Conservation (phyloP, 2,329 filamentous ascomycete genomes). For the Coniochaeta ligniaria region DNA sequence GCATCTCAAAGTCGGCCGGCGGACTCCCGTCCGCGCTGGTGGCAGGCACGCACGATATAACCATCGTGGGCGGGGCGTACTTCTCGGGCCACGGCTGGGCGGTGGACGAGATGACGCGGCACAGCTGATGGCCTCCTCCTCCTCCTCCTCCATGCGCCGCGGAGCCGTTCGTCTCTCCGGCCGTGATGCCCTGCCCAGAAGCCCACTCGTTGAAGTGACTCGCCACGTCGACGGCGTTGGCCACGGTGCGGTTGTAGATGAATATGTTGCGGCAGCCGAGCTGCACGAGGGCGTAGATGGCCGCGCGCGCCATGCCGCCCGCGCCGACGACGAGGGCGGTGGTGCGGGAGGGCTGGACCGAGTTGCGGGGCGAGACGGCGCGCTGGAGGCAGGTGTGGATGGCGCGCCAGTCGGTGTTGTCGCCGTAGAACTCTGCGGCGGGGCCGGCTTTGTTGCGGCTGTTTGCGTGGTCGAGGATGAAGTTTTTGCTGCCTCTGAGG, state of each 20-base stretch:
- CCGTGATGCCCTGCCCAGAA: slow-evolving; percentile 19
- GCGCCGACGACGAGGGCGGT: slow-evolving; percentile 53
- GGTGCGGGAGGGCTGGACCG: slow-evolving; percentile 43
- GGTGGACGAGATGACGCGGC: slow-evolving; percentile 50
- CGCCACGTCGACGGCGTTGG: slow-evolving; percentile 55
- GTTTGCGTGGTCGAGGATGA: slow-evolving; percentile 46
- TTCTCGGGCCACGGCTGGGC: slow-evolving; percentile 55
- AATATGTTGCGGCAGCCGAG: slow-evolving; percentile 68
- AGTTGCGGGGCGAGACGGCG: slow-evolving; percentile 62
- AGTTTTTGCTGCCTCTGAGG: slow-evolving; percentile 43
- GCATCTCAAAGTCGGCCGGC: slow-evolving; percentile 63
- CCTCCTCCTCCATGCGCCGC: too few species aligned
- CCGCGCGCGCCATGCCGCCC: slow-evolving; percentile 67
- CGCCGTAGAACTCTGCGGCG: slow-evolving; percentile 57
- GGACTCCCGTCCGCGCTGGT: slow-evolving; percentile 52
- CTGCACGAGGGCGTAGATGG: slow-evolving; percentile 66
- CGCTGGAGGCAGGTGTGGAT: slow-evolving; percentile 53
- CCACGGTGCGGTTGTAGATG: slow-evolving; percentile 59
- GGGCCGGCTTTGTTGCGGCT: slow-evolving; percentile 55
- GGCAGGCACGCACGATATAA: slow-evolving; percentile 65
- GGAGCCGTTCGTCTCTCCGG: slow-evolving; percentile 7
- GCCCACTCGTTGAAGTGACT: slow-evolving; percentile 57
- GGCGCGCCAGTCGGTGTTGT: slow-evolving; percentile 31
- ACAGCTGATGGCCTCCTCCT: slow-evolving; percentile 25
- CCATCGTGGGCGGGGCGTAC: slow-evolving; percentile 59